Conservation (phyloP, 371 early-diverging fungal genomes). For the Conidiobolus incongruus region DNA sequence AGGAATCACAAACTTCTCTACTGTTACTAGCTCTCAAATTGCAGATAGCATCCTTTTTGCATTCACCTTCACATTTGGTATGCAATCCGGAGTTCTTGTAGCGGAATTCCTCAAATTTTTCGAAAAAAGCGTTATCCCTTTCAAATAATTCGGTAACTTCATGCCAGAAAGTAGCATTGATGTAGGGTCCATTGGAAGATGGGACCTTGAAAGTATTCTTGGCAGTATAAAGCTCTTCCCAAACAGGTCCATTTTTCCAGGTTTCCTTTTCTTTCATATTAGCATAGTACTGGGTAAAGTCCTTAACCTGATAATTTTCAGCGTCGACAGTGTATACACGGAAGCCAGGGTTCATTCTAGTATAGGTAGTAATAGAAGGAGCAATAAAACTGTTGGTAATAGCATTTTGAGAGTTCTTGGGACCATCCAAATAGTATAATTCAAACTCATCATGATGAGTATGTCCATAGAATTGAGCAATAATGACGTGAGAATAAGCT, state of each 20-base stretch:
- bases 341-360: constrained; percentile 6
- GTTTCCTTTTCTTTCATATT: constrained; percentile 3
- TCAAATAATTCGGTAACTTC: background rate
- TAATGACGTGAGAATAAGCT: constrained; percentile 4
- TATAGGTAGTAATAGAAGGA: constrained; percentile 6
- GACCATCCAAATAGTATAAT: constrained; percentile 1
- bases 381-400: constrained; percentile 5
- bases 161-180: constrained; percentile 3
- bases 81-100: background rate
- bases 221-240: constrained; percentile 6
- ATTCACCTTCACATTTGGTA: background rate
- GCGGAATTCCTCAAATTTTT: background rate
- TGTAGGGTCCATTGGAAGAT: background rate
- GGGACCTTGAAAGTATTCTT: background rate
- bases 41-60: background rate
- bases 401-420: background rate
- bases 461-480: constrained; percentile 8
- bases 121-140: background rate
- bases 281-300: constrained; percentile 5
- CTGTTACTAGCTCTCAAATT: background rate
- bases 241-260: background rate
- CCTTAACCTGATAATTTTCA: constrained; percentile 3
- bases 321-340: constrained; percentile 6
- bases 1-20: background rate
- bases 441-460: constrained; percentile 7